These are phyloP conservation scores for Leptomonas pyrrhocoris DNA, from an alignment of 208 protist genomes.

Conservation along the genomic window DNA sequence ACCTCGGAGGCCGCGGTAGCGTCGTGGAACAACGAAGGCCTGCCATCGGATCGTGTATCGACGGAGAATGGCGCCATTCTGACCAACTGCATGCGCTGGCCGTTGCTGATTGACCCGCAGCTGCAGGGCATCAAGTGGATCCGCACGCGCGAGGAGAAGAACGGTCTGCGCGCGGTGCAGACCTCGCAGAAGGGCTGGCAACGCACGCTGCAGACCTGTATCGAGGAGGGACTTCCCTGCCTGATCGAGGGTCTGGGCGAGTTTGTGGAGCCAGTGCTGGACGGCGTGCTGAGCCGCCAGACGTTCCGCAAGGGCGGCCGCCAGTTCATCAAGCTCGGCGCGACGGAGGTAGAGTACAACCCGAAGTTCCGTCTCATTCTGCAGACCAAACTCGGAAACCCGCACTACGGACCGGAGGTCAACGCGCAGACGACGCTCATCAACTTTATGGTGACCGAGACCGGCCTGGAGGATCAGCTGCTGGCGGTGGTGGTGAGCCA, in stretches of 20 bases:
- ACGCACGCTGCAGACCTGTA: conserved; percentile 90
- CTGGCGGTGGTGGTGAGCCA: conserved; percentile 97
- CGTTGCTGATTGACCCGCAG: conserved; percentile 99
- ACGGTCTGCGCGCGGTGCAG: conserved; percentile 93
- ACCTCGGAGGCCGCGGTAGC: conserved; percentile 93
- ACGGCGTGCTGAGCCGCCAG: conserved; percentile 95
- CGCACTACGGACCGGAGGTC: conserved; percentile 99
- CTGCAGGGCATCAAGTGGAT: conserved; percentile 98
- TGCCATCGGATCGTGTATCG: conserved; percentile 97
- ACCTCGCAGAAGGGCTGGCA: conserved; percentile 93
- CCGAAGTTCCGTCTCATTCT: conserved; percentile 96
- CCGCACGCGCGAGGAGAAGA: conserved; percentile 94
- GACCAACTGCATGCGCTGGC: conserved; percentile 96
- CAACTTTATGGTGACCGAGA: conserved; percentile 99
- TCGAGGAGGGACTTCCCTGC: conserved; percentile 92
- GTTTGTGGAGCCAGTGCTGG: conserved; percentile 97
- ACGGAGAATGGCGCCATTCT: conserved; percentile 98
- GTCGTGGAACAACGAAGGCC: conserved; percentile 97
- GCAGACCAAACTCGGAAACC: conserved; percentile 98
- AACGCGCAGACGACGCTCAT: conserved; percentile 98
- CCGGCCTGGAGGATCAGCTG: conserved; percentile 98
- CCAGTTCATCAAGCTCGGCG: conserved; percentile 95
- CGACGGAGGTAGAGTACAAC: conserved; percentile 96
- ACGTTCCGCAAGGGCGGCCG: conserved; percentile 94
- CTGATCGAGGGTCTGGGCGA: conserved; percentile 97